phyloP scores from a whole-genome alignment of 2,329 filamentous ascomycete species.

The Sarocladium oryzae region DNA sequence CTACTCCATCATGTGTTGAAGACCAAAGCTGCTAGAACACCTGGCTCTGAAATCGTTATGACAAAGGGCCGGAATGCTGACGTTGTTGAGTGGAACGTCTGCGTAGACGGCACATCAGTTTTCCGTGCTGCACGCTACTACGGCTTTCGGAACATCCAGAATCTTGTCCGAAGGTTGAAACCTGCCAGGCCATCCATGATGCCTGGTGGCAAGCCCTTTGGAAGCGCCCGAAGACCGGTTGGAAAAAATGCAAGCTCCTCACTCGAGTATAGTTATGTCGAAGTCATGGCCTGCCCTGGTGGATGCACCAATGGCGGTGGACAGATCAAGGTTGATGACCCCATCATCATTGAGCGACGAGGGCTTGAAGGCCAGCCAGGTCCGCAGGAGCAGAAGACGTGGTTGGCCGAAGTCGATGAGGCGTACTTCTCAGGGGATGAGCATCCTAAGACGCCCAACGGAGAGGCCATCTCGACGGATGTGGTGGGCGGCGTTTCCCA shows the following conservation, averaged over 20 bases:
- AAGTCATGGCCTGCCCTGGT: slow-evolving; percentile 99
- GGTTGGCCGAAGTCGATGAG: slow-evolving; percentile 77
- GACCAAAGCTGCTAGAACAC: slow-evolving; percentile 62
- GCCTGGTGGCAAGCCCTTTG: slow-evolving; percentile 64
- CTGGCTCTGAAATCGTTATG: slow-evolving; percentile 64
- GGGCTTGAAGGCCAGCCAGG: slow-evolving; percentile 51
- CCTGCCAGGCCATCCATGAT: slow-evolving; percentile 72
- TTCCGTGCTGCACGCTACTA: slow-evolving; percentile 88
- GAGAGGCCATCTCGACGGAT: slow-evolving; percentile 25
- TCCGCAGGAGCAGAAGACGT: slow-evolving; percentile 76
- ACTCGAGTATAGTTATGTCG: slow-evolving; percentile 81
- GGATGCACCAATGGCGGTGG: slow-evolving; percentile 97
- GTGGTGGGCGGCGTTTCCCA: slow-evolving; percentile 60
- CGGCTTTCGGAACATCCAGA: slow-evolving; percentile 97
- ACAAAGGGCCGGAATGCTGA: slow-evolving; percentile 81
- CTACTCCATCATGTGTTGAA: slow-evolving; percentile 81
- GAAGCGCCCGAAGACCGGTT: slow-evolving; percentile 45
- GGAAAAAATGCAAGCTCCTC: slow-evolving; percentile 30
- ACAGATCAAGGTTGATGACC: slow-evolving; percentile 86
- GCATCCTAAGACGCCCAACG: slow-evolving; percentile 26
- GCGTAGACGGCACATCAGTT: slow-evolving; percentile 48
- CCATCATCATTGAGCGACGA: slow-evolving; percentile 47
- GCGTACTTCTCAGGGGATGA: slow-evolving; percentile 74
- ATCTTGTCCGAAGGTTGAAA: slow-evolving; percentile 86
- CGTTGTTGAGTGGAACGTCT: slow-evolving; percentile 77